Conservation (phyloP, 768 basidiomycete genomes). For the Collybia mongolica region DNA sequence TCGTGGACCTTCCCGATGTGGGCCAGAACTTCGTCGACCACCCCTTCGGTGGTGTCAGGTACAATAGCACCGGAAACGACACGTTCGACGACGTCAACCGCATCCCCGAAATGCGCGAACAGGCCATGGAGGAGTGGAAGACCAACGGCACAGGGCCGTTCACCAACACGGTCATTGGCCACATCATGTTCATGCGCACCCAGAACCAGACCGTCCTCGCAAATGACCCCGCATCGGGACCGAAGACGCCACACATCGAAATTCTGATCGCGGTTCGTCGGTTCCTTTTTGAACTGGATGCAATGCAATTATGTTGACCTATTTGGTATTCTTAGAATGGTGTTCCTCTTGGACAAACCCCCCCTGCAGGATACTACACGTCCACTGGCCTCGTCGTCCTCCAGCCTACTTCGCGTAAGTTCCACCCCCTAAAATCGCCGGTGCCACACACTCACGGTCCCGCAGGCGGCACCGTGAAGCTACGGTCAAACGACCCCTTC, state of each 20-base stretch:
- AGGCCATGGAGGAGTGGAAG: constrained; percentile 15
- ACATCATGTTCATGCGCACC: constrained; percentile 17
- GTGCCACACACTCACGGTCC: constrained; percentile 9
- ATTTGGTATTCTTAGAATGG: constrained; percentile 6
- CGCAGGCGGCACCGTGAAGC: constrained; percentile 6
- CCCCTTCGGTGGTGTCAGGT: constrained; percentile 11
- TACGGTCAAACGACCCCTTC: constrained; percentile 42
- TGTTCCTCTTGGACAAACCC: constrained; percentile 7
- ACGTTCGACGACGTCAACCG: constrained; percentile 2
- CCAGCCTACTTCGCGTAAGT: constrained; percentile 16
- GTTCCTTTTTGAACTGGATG: background rate
- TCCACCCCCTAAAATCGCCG: background rate
- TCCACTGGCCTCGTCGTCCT: constrained; percentile 11
- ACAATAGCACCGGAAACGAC: constrained; percentile 10
- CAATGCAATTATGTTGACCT: background rate
- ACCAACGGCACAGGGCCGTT: constrained; percentile 21
- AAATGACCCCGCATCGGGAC: constrained; percentile 22
- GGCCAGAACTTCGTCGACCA: constrained; percentile 23
- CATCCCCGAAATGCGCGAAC: background rate
- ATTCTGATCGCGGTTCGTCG: constrained; percentile 13
- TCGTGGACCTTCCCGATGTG: constrained; percentile 19
- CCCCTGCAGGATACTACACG: constrained; percentile 12
- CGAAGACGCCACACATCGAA: constrained; percentile 22
- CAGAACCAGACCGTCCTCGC: constrained; percentile 5
- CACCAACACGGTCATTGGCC: constrained; percentile 16